Base-by-base conservation (phyloP, 2,329 filamentous ascomycete genomes). In the Aureobasidium namibiae region DNA sequence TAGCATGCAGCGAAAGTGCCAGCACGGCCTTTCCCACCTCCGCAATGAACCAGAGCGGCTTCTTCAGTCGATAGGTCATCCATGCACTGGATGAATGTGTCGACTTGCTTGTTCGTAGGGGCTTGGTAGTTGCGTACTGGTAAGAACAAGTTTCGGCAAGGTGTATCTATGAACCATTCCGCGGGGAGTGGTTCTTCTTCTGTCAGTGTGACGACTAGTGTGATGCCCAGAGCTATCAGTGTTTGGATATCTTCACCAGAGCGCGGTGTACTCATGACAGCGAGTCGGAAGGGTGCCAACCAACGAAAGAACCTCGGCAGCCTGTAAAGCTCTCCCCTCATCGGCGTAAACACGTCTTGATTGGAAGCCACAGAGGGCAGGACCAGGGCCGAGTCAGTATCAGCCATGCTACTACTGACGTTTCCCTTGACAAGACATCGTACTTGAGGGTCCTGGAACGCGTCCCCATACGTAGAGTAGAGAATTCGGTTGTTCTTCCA, bases 271-370 rank as follows among this genome's bases (percentile, higher is more conserved):
- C 58, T 61, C 59, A 62, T 62, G 5, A 46, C 49, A 9, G 59
- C 54, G 1, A 62, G 24, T 9, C 59, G 39, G 21, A 61, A 54
- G 1, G 61, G 61, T 13, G 52, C 2, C 13, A 61, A 6, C 61
- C 61, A 62, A 18, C 59, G 46, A 34, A 62, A 62, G 38, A 62
- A 62, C 14, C 61, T 56, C 23, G 61, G 61, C 18, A 62, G 4
- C 24, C 50, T 58, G 26, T 42, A 52, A 13, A 59, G 38, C 5
- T 53, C 36, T 16, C 29, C 33, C 13, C 10, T n/a, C 2, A 50
- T 3, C 2, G 42, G 54, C 2, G 42, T 48, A 11, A 38, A 38
- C 1, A 57, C 18, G 4, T 36, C 34, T 10, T 34, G 26, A 31
- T 59, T 46, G 9, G 57, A 59, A 7, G 26, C 26, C 4, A 59